Base-by-base conservation (phyloP, 768 basidiomycete species). In the Lyophyllum shimeji region DNA sequence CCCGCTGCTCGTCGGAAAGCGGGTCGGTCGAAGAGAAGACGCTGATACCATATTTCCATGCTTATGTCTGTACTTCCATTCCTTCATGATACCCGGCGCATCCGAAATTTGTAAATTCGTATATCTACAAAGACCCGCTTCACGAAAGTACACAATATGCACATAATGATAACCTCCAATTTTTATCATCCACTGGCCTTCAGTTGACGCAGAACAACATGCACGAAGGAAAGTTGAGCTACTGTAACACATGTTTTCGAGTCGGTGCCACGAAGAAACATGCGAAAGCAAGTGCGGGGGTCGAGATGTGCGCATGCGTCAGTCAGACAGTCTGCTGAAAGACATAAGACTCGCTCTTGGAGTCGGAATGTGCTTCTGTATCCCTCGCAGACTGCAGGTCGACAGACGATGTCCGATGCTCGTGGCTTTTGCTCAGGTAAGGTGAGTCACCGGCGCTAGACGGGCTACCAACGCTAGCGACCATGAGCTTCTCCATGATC, bases 1-100 rank as follows among this genome's bases (percentile, higher is more conserved):
- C 53, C 82, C 15, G 82, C 82, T 39, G 86, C 80, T 31, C 75
- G 79, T 52, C 77, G 86, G 60, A 89, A 84, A 70, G 77, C 89
- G 39, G 90, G 90, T 31, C 80, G 86, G 33, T 81, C 89, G 23
- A 80, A 86, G 56, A 80, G 89, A 60, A 82, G 89, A 73, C 80
- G 89, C 67, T 90, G 73, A 82, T 53, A 58, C 46, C 23, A 42
- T 43, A n/a, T 3, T 20, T 48, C 5, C 27, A 48, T 48, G 48
- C 25, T n/a, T 37, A 48, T 56, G 50, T 46, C 50, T 42, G 37
- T 53, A 34, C 23, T 52, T 42, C 18, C 44, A 45, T 53, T 31
- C 42, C 25, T 2, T 21, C 31, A 51, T 34, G 29, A 31, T 27
- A 46, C 31, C 33, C 48, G 7, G 1, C 5, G 46, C 25, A 24